A percentile compares a stretch with the other conserved stretches of the same genome.
Evolutionary conservation across 2,329 filamentous ascomycete species (phyloP).

Genomic region (Penicillium sp.): DNA sequence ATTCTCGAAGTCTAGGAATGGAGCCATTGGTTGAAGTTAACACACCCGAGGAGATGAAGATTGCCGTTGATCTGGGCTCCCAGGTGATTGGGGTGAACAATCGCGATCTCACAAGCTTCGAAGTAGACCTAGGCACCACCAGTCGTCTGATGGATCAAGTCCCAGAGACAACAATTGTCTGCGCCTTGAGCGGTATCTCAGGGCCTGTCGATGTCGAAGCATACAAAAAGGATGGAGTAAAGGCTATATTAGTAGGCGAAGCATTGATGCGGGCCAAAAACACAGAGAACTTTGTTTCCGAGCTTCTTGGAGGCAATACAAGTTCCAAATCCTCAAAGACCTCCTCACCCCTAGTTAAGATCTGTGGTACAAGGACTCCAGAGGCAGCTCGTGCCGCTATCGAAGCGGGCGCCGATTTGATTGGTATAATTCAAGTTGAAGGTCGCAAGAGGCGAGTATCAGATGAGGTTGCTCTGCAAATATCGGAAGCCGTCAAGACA

Average conservation of each 20-base stretch:
- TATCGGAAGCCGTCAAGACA: slow-evolving; percentile 71
- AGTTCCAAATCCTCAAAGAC: slow-evolving; percentile 13
- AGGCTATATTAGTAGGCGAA: slow-evolving; percentile 90
- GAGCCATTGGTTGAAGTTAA: slow-evolving; percentile 97
- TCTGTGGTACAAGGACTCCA: slow-evolving; percentile 82
- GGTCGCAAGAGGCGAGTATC: slow-evolving; percentile 75
- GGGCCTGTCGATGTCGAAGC: slow-evolving; percentile 81
- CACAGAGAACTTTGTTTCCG: slow-evolving; percentile 74
- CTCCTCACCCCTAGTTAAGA: slow-evolving; percentile 71
- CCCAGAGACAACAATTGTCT: slow-evolving; percentile 79
- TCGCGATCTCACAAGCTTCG: slow-evolving; percentile 91
- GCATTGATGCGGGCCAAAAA: slow-evolving; percentile 90
- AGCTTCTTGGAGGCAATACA: slow-evolving; percentile 64
- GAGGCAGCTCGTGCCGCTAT: slow-evolving; percentile 78
- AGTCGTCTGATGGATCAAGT: slow-evolving; percentile 84
- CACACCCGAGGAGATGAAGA: slow-evolving; percentile 86
- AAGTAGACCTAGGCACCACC: slow-evolving; percentile 91
- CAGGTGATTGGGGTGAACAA: slow-evolving; percentile 98
- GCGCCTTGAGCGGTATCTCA: slow-evolving; percentile 90
- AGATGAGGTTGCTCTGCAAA: slow-evolving; percentile 72
- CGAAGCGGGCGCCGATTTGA: slow-evolving; percentile 81
- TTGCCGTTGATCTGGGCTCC: slow-evolving; percentile 78
- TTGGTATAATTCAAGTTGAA: slow-evolving; percentile 88
- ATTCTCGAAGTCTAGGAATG: slow-evolving; percentile 89
- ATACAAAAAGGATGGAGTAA: slow-evolving; percentile 84